A percentile compares a stretch with the other conserved stretches of the same genome.
Evolutionary conservation across 1,284 basidiomycete species (phyloP).

Genomic region (Leccinum insolens): DNA sequence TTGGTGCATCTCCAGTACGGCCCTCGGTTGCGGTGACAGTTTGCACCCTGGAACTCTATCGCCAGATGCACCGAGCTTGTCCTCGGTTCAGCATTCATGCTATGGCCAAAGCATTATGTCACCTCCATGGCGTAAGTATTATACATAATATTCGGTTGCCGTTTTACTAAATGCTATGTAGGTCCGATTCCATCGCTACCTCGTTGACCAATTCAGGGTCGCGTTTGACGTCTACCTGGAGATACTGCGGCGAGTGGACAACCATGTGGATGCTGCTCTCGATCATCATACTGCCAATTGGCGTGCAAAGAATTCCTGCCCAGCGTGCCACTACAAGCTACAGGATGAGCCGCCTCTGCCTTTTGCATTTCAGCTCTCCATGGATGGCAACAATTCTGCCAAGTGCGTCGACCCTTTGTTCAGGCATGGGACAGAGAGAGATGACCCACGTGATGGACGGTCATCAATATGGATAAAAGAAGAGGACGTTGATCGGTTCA

Average conservation of each 20-base stretch:
- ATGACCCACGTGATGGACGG: not conserved
- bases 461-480: not conserved
- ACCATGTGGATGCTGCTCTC: not conserved
- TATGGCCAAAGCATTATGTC: not conserved
- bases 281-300: not conserved
- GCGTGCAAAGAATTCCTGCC: not conserved
- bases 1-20: not conserved
- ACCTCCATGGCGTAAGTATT: not conserved
- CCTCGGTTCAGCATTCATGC: not conserved
- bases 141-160: not conserved
- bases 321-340: not conserved
- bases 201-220: not conserved
- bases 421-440: not conserved
- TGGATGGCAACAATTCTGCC: not conserved
- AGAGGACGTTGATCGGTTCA: not conserved
- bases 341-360: not conserved
- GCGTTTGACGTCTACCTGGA: not conserved
- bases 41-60: not conserved
- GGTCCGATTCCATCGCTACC: not conserved
- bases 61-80: not conserved
- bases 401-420: not conserved
- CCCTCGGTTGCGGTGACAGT: not conserved
- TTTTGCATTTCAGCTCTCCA: not conserved
- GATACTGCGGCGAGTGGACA: not conserved
- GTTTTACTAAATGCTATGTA: not conserved